Conservation (phyloP, 129 eudicot genomes). For the Daucus carota region DH1_v3.0 NC_030384.2:48864501-48865000, state of each 20-base stretch:
- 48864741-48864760: neutral
- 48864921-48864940: neutral
- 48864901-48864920: neutral
- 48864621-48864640: no score
- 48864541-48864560: no score
- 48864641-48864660: no score
- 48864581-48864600: no score
- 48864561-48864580: no score
- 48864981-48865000: neutral
- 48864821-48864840: neutral
- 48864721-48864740: no score
- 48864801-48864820: neutral
- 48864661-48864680: no score
- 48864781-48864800: neutral
- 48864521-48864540: no score
- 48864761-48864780: neutral
- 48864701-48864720: no score
- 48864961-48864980: slow-evolving; percentile 1
- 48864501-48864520: no score
- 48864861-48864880: neutral
- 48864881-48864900: neutral
- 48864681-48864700: no score
- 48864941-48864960: neutral
- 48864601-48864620: no score
- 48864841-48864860: neutral